Conservation (phyloP, 352 stramenopile species). For the Pythium scleroteichum region DNA sequence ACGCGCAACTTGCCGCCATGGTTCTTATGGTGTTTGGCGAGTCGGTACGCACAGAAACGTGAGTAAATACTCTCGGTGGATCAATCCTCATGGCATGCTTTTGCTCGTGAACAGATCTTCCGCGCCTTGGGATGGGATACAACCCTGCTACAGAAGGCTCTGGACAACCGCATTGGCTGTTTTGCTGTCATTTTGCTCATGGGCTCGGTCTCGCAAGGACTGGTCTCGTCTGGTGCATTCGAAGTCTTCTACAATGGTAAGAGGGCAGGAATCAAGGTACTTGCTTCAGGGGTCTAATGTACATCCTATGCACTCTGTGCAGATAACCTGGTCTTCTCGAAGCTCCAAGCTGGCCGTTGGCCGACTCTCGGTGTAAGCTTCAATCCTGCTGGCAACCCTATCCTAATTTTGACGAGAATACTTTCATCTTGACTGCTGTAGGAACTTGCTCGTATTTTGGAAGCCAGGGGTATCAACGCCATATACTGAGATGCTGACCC, state of each 20-base stretch:
- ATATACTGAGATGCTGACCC: constrained; percentile 16
- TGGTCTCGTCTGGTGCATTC: constrained; percentile 74
- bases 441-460: constrained; percentile 27
- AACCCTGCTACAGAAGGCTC: constrained; percentile 58
- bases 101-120: constrained; percentile 38
- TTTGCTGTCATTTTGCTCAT: constrained; percentile 74
- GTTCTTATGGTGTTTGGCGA: constrained; percentile 66
- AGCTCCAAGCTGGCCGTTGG: constrained; percentile 64
- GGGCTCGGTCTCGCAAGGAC: constrained; percentile 54
- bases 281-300: not conserved
- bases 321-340: constrained; percentile 80
- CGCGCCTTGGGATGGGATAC: constrained; percentile 44
- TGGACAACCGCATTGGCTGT: constrained; percentile 68
- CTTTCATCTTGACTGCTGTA: too few species aligned
- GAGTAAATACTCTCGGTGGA: not conserved
- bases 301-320: not conserved
- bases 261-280: not conserved
- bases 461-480: constrained; percentile 22
- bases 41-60: constrained; percentile 34
- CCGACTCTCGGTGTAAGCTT: constrained; percentile 61
- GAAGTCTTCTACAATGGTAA: constrained; percentile 84
- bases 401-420: too few species aligned
- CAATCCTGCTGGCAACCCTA: too few species aligned
- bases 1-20: constrained; percentile 52
- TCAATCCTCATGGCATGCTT: not conserved